Conservation (phyloP, 345 rosid genomes). For the Durio zibethinus region DNA sequence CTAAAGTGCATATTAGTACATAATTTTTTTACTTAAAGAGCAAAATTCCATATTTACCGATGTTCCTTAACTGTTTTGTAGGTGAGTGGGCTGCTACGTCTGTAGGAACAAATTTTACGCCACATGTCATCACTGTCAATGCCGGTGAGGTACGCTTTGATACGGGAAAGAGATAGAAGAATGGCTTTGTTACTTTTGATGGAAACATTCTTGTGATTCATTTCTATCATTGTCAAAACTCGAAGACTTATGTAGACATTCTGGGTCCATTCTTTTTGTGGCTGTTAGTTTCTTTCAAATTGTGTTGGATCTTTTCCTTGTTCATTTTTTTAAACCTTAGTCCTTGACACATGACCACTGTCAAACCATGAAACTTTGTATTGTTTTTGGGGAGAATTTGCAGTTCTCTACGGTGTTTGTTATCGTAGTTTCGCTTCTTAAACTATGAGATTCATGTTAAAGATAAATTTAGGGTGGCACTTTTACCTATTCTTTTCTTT, state of each 20-base stretch:
- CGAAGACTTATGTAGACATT: not conserved
- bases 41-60: slow-evolving; percentile 12
- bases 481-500: not conserved
- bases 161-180: not conserved
- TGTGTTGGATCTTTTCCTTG: not conserved
- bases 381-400: not conserved
- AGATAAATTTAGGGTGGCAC: not conserved
- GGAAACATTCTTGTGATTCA: not conserved
- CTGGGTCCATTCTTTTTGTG: not conserved
- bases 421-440: not conserved
- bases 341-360: not conserved
- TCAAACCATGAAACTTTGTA: not conserved
- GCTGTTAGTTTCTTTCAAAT: not conserved
- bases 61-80: slow-evolving; percentile 27
- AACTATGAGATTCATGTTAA: not conserved
- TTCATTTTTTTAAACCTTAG: not conserved
- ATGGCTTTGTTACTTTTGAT: not conserved
- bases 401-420: not conserved
- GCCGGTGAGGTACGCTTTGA: slow-evolving; percentile 65
- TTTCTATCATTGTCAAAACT: not conserved
- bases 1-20: not conserved
- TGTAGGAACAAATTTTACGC: slow-evolving; percentile 64
- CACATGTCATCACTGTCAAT: slow-evolving; percentile 73
- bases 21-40: not conserved
- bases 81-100: slow-evolving; percentile 50